A percentile compares a stretch with the other conserved stretches of the same genome.
These are phyloP conservation scores for Fistulifera pelliculosa DNA, from an alignment of 108 stramenopile species.

Conservation along the genomic window DNA sequence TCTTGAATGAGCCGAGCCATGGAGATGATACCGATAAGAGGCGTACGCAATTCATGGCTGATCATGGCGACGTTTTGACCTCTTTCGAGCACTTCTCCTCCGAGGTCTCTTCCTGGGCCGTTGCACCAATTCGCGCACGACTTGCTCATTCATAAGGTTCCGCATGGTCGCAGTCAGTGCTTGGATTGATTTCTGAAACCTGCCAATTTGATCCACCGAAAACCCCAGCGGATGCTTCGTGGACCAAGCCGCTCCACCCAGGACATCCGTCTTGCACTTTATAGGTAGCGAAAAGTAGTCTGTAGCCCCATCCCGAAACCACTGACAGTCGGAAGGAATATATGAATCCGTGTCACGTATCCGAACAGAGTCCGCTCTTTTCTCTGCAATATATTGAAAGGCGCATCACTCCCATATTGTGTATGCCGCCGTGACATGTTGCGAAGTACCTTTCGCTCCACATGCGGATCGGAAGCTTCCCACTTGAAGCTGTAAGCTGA, in stretches of 20 bases:
- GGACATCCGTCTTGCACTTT: slow-evolving; percentile 7
- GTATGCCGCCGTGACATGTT: slow-evolving; percentile 7
- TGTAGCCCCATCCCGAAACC: slow-evolving; percentile 16
- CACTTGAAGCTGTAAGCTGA: slow-evolving; percentile 17
- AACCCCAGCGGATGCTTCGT: slow-evolving; percentile 18
- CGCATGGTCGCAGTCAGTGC: slow-evolving; percentile 12
- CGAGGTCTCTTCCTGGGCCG: slow-evolving; percentile 11
- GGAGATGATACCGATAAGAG: slow-evolving; percentile 11
- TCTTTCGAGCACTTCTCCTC: neutral
- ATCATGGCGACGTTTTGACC: neutral
- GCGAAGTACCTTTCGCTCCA: slow-evolving; percentile 8
- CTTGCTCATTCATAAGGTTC: slow-evolving; percentile 17
- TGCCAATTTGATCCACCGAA: slow-evolving; percentile 14
- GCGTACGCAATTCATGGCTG: slow-evolving; percentile 15
- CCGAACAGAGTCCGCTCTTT: slow-evolving; percentile 6
- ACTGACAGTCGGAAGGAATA: slow-evolving; percentile 7
- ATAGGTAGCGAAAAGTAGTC: slow-evolving; percentile 21
- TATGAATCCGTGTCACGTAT: slow-evolving; percentile 1
- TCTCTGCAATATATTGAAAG: slow-evolving; percentile 12
- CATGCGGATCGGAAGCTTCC: slow-evolving; percentile 6
- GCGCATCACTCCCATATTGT: slow-evolving; percentile 12
- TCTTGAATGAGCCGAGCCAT: slow-evolving; percentile 10
- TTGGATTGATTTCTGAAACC: slow-evolving; percentile 10
- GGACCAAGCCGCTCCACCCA: slow-evolving; percentile 12
- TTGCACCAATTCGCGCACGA: slow-evolving; percentile 10